Evolutionary conservation across 2,329 filamentous ascomycete species (phyloP), one percentile per base, ranked within the genome.

Genomic region (Xylariomycetidae sp.): DNA sequence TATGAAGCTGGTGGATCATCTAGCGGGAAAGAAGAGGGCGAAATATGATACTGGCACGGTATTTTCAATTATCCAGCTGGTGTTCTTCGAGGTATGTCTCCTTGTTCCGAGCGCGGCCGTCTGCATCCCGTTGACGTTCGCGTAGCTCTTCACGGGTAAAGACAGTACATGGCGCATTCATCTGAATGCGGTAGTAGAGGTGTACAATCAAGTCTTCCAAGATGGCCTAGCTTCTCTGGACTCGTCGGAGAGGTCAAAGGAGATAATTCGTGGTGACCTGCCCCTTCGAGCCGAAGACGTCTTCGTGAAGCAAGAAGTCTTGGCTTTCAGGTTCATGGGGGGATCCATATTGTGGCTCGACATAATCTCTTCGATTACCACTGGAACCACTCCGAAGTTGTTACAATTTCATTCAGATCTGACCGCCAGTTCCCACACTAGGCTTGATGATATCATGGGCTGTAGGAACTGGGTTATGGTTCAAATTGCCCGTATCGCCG

Each of bases 401-500:
- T 15, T 30, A 15, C 19, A 15, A 5, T 33, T 27, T 17, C 34
- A 37, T 9, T 12, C 10, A 8, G 25, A 20, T 7, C n/a, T 37
- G 13, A 22, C 17, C 17, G 5, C 34, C 5, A 25, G 17, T 20
- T 37, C 34, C 19, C 30, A 27, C 8, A 28, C 18, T 12, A 27
- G 19, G 23, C 18, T 37, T 27, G 30, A 33, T 22, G 15, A 17
- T n/a, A 31, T 37, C 10, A 37, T 37, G 30, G 34, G 34, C 4
- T 37, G 34, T 18, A 16, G 27, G 23, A 37, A 37, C 8, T 37
- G 34, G 34, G 20, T 27, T 3, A 26, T 37, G 29, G 12, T 14
- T 25, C 34, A 33, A 17, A 37, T 33, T 25, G 34, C 30, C 11
- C 30, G 34, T 10, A 33, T 37, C 14, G 29, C 34, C 15, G 25